A percentile compares a stretch with the other conserved stretches of the same genome.
Conservation (phyloP, 345 rosid genomes). For the Heritiera littoralis region DNA sequence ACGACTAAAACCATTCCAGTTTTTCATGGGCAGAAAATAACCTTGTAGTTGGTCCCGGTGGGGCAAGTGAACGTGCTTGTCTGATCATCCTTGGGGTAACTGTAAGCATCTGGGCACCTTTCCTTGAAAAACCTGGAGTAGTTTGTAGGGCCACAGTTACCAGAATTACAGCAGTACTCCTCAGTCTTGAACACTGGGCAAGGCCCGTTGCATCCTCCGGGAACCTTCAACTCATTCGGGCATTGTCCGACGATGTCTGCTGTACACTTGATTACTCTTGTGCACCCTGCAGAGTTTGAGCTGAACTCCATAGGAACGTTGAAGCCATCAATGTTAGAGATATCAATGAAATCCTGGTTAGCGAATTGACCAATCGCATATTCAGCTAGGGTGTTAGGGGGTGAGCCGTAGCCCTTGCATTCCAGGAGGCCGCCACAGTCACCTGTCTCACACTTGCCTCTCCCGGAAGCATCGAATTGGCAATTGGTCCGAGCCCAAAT, state of each 20-base stretch:
- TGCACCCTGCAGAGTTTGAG: constrained; percentile 13
- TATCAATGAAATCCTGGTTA: constrained; percentile 15
- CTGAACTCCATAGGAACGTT: constrained; percentile 21
- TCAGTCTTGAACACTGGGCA: constrained; percentile 28
- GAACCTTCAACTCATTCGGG: constrained; percentile 22
- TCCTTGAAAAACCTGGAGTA: constrained; percentile 29
- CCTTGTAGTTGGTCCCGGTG: constrained; percentile 19
- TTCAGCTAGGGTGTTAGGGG: constrained; percentile 18
- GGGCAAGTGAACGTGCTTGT: constrained; percentile 9
- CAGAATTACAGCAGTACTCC: constrained; percentile 27
- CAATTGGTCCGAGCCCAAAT: constrained; percentile 20
- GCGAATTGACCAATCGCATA: not conserved
- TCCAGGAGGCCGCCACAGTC: constrained; percentile 13
- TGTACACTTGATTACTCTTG: constrained; percentile 16
- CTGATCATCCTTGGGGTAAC: constrained; percentile 18
- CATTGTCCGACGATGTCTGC: constrained; percentile 20
- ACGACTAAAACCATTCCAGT: not conserved
- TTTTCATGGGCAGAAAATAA: constrained; percentile 16
- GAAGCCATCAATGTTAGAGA: constrained; percentile 17
- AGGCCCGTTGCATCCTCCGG: constrained; percentile 28
- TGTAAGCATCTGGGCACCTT: constrained; percentile 29
- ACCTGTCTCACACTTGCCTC: not conserved
- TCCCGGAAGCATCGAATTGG: constrained; percentile 10
- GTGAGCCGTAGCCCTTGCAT: constrained; percentile 7
- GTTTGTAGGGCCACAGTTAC: constrained; percentile 25